phyloP scores from a whole-genome alignment of 169 alveolate species.

The Blepharisma undulans region DNA sequence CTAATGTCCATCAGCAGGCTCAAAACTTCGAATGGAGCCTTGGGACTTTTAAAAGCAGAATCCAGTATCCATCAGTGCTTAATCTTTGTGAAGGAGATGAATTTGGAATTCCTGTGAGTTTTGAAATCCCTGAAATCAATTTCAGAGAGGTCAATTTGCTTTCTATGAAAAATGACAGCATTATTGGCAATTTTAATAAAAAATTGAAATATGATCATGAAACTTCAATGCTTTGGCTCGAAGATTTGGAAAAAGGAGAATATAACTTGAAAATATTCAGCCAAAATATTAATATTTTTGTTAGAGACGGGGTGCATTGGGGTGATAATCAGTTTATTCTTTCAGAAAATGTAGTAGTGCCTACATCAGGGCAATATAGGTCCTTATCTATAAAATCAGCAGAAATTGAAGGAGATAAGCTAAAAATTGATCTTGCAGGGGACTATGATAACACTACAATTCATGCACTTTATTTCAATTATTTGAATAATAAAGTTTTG shows the following conservation, averaged over 20 bases:
- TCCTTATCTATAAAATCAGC: not conserved
- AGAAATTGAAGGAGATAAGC: not conserved
- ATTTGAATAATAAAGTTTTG: not conserved
- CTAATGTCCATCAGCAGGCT: not conserved
- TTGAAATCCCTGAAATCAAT: not conserved
- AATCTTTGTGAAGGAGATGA: slow-evolving; percentile 52
- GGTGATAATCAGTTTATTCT: not conserved
- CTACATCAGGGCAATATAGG: not conserved
- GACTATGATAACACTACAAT: not conserved
- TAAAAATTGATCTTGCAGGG: not conserved
- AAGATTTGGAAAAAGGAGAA: not conserved
- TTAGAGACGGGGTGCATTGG: not conserved
- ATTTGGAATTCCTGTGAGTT: not conserved
- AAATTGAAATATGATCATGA: not conserved
- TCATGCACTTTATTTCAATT: not conserved
- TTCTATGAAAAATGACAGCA: too few relatives aligned
- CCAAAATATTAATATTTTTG: not conserved
- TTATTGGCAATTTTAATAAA: too few relatives aligned
- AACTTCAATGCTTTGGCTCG: not conserved
- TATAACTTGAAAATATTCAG: not conserved
- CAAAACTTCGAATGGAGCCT: not conserved
- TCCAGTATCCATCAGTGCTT: slow-evolving; percentile 19
- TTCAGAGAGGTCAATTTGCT: not conserved
- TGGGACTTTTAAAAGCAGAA: not conserved
- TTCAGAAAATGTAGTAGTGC: not conserved